Evolutionary conservation across 2,329 filamentous ascomycete genomes (phyloP).

Genomic region (Trichoderma atrobrunneum): DNA sequence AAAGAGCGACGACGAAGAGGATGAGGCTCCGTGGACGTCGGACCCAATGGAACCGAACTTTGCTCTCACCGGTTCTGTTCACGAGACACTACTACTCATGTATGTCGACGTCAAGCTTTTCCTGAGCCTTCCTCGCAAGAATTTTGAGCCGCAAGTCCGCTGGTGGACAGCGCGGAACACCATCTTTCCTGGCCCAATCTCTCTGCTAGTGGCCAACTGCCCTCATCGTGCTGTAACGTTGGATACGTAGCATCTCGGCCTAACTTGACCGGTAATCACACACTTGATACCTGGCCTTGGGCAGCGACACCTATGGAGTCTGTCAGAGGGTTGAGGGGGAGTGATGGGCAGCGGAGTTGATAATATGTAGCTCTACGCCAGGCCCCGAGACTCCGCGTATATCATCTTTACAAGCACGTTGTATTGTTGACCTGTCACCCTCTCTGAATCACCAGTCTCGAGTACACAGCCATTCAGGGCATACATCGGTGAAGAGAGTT

Average conservation of each 20-base stretch:
- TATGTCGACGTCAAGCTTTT: conserved; percentile 19
- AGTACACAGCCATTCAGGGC: not conserved
- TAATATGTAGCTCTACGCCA: conserved; percentile 17
- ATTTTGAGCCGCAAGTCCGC: conserved; percentile 12
- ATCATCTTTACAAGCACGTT: not conserved
- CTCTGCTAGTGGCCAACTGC: not conserved
- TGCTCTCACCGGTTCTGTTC: conserved; percentile 12
- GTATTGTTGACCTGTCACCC: not conserved
- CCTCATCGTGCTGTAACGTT: not conserved
- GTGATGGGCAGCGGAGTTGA: not conserved
- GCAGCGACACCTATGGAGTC: conserved; percentile 25
- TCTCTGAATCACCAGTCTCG: not conserved
- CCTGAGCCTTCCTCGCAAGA: not conserved
- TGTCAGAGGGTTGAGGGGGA: not conserved
- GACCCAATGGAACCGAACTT: not conserved
- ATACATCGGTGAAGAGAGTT: not conserved
- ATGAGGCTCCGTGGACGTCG: not conserved
- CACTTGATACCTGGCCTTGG: conserved; percentile 23
- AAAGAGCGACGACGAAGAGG: not conserved
- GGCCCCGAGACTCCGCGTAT: not conserved
- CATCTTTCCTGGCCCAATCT: not conserved
- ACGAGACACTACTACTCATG: conserved; percentile 19
- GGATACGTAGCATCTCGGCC: conserved; percentile 26
- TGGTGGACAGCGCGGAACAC: not conserved
- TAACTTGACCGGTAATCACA: conserved; percentile 22